Base-by-base conservation (phyloP, 306 rosid genomes). In the Urtica urens region DNA sequence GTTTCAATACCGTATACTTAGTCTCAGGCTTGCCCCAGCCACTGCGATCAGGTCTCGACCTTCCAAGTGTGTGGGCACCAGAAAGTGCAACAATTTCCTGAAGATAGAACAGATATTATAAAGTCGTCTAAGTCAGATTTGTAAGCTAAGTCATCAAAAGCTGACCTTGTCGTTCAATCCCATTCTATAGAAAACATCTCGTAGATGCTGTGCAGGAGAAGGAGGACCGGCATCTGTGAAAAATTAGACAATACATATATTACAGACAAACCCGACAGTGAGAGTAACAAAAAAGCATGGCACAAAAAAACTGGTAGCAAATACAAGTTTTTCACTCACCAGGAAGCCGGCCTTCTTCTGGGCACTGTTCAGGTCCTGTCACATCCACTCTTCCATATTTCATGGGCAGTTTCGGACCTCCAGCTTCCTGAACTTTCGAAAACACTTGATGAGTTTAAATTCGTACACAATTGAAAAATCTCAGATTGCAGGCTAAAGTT, bases 11-110 rank as follows among this genome's bases (percentile, higher is more conserved):
- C 67, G 94, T 85, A 57, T 92, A 82, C 59, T 85, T 73, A 43
- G 96, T 92, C 72, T 82, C 99, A n/a, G 94, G 86, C 68, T 92
- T 85, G 63, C 99, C 99, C 96, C 93, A 92, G 41, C 96, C 96
- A 78, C 99, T 85, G 51, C 94, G 96, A 5, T 92, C 96, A 13
- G 93, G 99, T 60, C 96, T 86, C 55, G 96, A 73, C 57, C 99
- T 67, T 49, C 99, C 96, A 46, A 92, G 59, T 14, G 99, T 92
- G 70, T 92, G 99, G 0, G 96, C 99, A 49, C 99, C 99, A 35
- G 96, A 92, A 65, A 92, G 66, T 38, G 93, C 99, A 67, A 85
- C 99, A 62, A 92, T 85, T 79, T 92, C 96, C 99, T 92, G 69
- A 59, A 72, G 48, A 71, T 33, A 58, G n/a, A 66, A 38, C 35